Evolutionary conservation across 208 protist genomes (phyloP).

Genomic region (Trichomonas tenax): DNA sequence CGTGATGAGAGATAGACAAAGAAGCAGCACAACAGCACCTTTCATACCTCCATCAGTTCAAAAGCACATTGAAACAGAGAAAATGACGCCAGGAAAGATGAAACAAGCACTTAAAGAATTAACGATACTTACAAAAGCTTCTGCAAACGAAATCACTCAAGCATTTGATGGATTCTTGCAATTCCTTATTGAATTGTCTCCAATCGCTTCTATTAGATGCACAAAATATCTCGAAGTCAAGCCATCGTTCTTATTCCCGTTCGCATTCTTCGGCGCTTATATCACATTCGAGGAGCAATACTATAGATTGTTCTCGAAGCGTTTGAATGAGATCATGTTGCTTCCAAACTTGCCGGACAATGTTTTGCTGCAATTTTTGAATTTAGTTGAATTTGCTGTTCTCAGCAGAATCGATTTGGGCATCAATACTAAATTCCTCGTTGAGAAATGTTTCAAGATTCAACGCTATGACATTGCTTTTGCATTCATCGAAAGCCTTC

Average conservation of each 20-base stretch:
- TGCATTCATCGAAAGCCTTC: neutral
- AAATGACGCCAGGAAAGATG: neutral
- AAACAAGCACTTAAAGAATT: neutral
- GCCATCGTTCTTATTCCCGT: neutral
- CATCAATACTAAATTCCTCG: neutral
- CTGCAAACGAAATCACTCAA: neutral
- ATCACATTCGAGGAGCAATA: neutral
- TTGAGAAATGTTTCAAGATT: neutral
- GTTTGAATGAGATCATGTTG: neutral
- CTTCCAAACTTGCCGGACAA: neutral
- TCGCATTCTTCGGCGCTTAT: neutral
- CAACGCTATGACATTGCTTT: neutral
- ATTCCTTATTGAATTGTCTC: neutral
- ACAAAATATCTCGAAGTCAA: neutral
- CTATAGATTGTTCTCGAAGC: neutral
- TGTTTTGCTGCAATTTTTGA: neutral
- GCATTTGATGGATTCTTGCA: neutral
- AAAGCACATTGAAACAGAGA: neutral
- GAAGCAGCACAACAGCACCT: neutral
- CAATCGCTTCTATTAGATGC: neutral
- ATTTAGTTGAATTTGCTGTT: neutral
- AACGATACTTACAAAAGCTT: neutral
- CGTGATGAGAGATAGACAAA: neutral
- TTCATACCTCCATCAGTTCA: neutral
- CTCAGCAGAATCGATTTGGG: neutral